Evolutionary conservation across 768 basidiomycete genomes (phyloP), one percentile per base, ranked within the genome.

Genomic region (Coprinopsis strossmayeri): DNA sequence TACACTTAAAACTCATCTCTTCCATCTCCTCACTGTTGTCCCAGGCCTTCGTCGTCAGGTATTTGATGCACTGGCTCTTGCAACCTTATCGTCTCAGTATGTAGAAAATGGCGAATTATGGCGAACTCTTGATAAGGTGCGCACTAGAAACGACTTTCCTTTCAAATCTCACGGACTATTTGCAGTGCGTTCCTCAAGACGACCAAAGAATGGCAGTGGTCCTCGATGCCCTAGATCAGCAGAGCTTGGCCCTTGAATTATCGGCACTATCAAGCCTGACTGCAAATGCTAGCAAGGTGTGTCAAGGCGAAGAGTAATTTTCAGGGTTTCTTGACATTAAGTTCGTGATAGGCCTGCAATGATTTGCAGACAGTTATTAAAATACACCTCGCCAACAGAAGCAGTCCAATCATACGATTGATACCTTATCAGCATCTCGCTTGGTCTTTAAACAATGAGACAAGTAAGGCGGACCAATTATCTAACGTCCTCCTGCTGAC

Each of bases 381-480:
- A 30, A 12, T 38, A 23, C 41, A 48, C 30, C 30, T 41, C 27
- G 28, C 45, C 21, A 35, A 39, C 12, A 56, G 60, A 34, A n/a
- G 34, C 18, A 57, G 55, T 20, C 58, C 78, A 3, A 57, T 86
- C 9, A 51, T 63, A 20, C 75, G 72, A 48, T 61, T 84, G 28
- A 64, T 74, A 11, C 59, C 70, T 0, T 81, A 81, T 56, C 79
- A 78, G 53, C 81, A 82, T 53, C 61, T 79, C n/a, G 34, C 73
- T 25, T 85, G 83, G 84, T 52, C 65, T 7, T 50, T 61, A 17
- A 68, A 73, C 24, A 66, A 65, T 3, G 61, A 54, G 25, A 57
- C 61, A 53, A 57, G 84, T 84, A 48, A 42, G 13, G 3, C 13
- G 27, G 15, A 44, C 23, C 11, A 21, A 4, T 3, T 46, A 34